Evolutionary conservation across 148 eudicot genomes (phyloP), one percentile per base, ranked within the genome.

Genomic region (Rhododendron simsii): DNA sequence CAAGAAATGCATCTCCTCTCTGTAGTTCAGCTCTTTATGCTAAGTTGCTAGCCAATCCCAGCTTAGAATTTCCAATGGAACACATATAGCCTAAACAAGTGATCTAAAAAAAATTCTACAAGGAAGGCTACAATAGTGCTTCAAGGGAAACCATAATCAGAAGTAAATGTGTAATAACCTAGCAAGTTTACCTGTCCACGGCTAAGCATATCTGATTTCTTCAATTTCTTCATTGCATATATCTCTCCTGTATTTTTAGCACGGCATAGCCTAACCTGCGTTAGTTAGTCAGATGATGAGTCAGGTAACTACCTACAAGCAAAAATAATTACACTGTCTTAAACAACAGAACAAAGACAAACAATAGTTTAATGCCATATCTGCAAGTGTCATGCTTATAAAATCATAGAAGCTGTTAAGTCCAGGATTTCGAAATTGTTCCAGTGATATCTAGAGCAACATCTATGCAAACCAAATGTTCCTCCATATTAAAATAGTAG

Each of bases 191-290:
- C 96, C 96, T 94, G 96, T 73, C 96, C 96, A 67, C 95, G 92
- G 85, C 93, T 94, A 87, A 94, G 93, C 96, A 94, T 94, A 55
- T 94, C 96, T 3, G 93, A 92, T 91, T 92, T 94, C 91, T 90
- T 94, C 88, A 94, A 81, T 86, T 92, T 94, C 92, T 92, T 94
- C 93, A 94, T 87, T 33, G 95, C 96, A 90, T 80, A 94, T 48
- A 94, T 90, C 87, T 94, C 95, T 41, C 96, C 94, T 1, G 96
- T 91, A 84, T 41, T 89, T 87, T 90, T 91, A 39, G 93, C 93
- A 78, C 96, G 96, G 39, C 96, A 94, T 75, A 94, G 86, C 87
- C 94, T 91, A 57, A 94, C 96, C 95, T 94, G 92, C 79, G 85
- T 84, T 78, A 48, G 11, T 33, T 33, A 81, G 23, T 41, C 69